phyloP scores from a whole-genome alignment of 495 filamentous ascomycete species.

The Glarea lozoyensis region DNA sequence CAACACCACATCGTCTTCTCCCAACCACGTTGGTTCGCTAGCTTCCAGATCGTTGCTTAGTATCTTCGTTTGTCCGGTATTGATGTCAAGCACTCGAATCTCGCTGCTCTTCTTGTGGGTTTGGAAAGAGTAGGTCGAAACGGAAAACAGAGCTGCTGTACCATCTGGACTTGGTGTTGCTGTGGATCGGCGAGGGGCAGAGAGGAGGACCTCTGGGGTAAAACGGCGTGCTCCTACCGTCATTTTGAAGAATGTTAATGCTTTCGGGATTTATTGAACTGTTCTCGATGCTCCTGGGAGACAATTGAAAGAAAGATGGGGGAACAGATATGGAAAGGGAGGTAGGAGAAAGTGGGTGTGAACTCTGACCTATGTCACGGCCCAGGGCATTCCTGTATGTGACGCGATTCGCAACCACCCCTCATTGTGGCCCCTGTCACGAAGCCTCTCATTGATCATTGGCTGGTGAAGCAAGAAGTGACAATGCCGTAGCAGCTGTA shows the following conservation, averaged over 20 bases:
- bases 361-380: too few relatives aligned
- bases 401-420: too few relatives aligned
- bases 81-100: constrained; percentile 66
- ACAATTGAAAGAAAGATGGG: not conserved
- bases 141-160: constrained; percentile 60
- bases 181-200: constrained; percentile 70
- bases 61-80: constrained; percentile 53
- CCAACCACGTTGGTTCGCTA: constrained; percentile 71
- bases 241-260: too few relatives aligned
- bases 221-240: constrained; percentile 60
- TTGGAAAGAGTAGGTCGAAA: constrained; percentile 75
- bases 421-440: too few relatives aligned
- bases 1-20: constrained; percentile 50
- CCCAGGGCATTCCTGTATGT: too few relatives aligned
- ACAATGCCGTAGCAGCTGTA: too few relatives aligned
- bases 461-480: too few relatives aligned
- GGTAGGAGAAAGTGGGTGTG: too few relatives aligned
- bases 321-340: not conserved
- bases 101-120: constrained; percentile 65
- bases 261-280: too few relatives aligned
- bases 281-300: too few relatives aligned
- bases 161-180: constrained; percentile 68
- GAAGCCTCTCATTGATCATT: too few relatives aligned
- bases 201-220: constrained; percentile 74
- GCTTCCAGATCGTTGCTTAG: constrained; percentile 55